A percentile compares a stretch with the other conserved stretches of the same genome.
Conservation (phyloP, 2,329 filamentous ascomycete species). For the Colletotrichum falcatum region DNA sequence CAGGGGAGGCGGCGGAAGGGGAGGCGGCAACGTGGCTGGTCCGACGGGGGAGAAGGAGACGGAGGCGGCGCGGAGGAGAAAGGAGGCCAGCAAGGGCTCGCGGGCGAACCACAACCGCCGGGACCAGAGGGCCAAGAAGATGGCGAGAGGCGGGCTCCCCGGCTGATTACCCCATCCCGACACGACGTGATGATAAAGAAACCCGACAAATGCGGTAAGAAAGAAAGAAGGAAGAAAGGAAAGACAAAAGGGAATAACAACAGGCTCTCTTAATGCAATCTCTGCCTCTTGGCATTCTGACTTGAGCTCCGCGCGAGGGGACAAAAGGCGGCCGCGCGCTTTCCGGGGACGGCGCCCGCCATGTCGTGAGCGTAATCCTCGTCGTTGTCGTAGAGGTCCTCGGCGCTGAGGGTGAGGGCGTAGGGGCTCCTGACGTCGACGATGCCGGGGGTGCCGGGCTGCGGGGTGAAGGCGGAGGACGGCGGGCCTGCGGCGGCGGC, state of each 20-base stretch:
- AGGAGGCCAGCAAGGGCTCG: slow-evolving; percentile 85
- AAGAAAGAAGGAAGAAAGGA: too few relatives aligned
- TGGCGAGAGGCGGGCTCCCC: slow-evolving; percentile 64
- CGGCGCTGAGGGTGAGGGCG: slow-evolving; percentile 51
- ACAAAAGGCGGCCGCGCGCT: slow-evolving; percentile 9
- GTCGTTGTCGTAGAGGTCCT: slow-evolving; percentile 49
- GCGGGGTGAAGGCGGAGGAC: slow-evolving; percentile 45
- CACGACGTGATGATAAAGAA: neutral
- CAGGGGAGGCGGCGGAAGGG: slow-evolving; percentile 60
- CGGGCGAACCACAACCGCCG: slow-evolving; percentile 89
- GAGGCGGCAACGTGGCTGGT: slow-evolving; percentile 72
- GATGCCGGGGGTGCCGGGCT: slow-evolving; percentile 48
- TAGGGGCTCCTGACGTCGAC: slow-evolving; percentile 55
- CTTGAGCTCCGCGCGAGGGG: slow-evolving; percentile 42
- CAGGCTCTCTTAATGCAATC: slow-evolving; percentile 42
- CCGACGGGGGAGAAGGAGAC: slow-evolving; percentile 77
- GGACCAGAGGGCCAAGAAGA: slow-evolving; percentile 75
- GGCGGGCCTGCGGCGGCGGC: too few relatives aligned
- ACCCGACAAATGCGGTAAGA: neutral
- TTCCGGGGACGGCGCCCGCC: slow-evolving; percentile 1
- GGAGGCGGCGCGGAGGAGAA: slow-evolving; percentile 76
- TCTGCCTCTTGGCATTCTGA: slow-evolving; percentile 45
- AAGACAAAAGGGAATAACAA: neutral
- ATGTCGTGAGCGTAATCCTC: neutral
- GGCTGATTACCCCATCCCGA: slow-evolving; percentile 42